Conservation (phyloP, 106 monocot genomes). For the Hemerocallis citrina region DNA sequence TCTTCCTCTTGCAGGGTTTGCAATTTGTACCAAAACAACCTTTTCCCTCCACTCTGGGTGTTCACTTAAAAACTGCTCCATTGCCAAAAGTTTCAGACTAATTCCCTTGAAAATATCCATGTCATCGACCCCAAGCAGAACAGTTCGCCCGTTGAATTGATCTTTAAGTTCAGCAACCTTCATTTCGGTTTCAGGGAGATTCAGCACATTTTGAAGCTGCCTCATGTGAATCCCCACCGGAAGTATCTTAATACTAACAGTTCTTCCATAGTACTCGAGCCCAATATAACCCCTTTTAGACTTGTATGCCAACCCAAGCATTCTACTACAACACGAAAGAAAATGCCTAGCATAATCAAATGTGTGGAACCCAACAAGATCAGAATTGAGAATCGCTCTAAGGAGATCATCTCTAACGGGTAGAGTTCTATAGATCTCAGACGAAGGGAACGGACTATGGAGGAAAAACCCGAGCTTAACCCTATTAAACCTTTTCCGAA, state of each 20-base stretch:
- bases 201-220: conserved; percentile 30
- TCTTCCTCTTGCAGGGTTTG: conserved; percentile 43
- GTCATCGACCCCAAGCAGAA: conserved; percentile 46
- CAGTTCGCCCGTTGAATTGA: conserved; percentile 21
- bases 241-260: conserved; percentile 50
- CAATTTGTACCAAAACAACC: conserved; percentile 42
- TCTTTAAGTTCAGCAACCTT: conserved; percentile 35
- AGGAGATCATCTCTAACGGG: conserved; percentile 51
- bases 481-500: conserved; percentile 45
- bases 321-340: conserved; percentile 48
- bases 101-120: conserved; percentile 58
- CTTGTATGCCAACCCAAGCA: conserved; percentile 45
- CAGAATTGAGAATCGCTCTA: conserved; percentile 39
- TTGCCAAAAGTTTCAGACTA: conserved; percentile 46
- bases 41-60: conserved; percentile 36
- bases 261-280: conserved; percentile 46
- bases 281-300: conserved; percentile 50
- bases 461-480: conserved; percentile 52
- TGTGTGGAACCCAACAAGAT: conserved; percentile 49
- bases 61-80: conserved; percentile 41
- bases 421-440: conserved; percentile 44
- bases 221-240: conserved; percentile 44
- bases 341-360: conserved; percentile 56
- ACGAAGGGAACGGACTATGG: conserved; percentile 48
- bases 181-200: conserved; percentile 26